Evolutionary conservation across 306 rosid species (phyloP), one percentile per base, ranked within the genome.

Genomic region (Begonia loranthoides): DNA sequence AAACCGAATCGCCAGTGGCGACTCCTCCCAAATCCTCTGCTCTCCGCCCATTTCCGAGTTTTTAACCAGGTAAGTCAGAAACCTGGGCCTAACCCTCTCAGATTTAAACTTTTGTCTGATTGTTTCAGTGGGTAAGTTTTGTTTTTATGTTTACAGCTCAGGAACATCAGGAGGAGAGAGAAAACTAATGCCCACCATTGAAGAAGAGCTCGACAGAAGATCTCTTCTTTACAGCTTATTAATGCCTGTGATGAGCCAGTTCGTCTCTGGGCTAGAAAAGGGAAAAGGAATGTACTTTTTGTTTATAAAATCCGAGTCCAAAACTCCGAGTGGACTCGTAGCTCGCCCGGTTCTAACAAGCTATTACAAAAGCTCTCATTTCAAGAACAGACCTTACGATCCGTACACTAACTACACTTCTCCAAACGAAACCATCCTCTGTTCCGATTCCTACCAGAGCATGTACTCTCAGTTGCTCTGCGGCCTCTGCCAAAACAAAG

Each of bases 141-240:
- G 36, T 5, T 28, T 28, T 28, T 28, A 3, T 28, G 6, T 8
- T 57, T 57, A 36, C 50, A 80, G 87, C 52, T 80, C 83, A 0
- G 83, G 87, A 52, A 80, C 87, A 24, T 80, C 87, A 1, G 76
- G 68, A 1, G 87, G 87, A 59, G 83, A 80, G 71, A 73, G 87
- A 58, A 80, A 80, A 28, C 17, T 80, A 45, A 73, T 76, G 80
- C 87, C 83, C 44, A 67, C 83, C 8, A 76, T 63, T 1, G 78
- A 76, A 53, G 80, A 80, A 15, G 83, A 76, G 69, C 60, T 67
- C 12, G 58, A 68, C 52, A 56, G 78, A 39, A 70, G 71, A 33
- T 58, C 72, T 52, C 41, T 67, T 28, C 74, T 80, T 6, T 76
- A 76, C 40, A 70, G 78, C 53, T 80, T 80, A 9, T 21, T 73